Evolutionary conservation across 768 basidiomycete genomes (phyloP).

Genomic region (Calocybe gangraenosa): DNA sequence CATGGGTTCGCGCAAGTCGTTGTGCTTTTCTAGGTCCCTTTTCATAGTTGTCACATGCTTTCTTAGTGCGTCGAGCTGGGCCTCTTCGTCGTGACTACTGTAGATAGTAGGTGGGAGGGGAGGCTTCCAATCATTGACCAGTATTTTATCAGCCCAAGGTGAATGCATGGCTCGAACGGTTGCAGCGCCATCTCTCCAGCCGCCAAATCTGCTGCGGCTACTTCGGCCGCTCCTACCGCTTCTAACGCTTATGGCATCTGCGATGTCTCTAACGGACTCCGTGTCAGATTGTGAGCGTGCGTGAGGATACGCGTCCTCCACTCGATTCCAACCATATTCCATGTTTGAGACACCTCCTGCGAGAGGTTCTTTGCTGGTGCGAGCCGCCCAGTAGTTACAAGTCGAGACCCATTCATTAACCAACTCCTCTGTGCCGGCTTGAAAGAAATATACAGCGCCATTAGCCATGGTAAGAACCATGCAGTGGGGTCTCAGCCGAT

Average conservation of each 20-base stretch:
- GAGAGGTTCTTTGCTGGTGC: slow-evolving; percentile 92
- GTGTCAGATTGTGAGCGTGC: slow-evolving; percentile 56
- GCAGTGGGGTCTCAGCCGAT: slow-evolving; percentile 85
- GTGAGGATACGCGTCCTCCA: slow-evolving; percentile 49
- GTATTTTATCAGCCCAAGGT: slow-evolving; percentile 72
- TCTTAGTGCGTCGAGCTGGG: slow-evolving; percentile 84
- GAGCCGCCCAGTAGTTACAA: slow-evolving; percentile 99
- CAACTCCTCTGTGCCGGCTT: slow-evolving; percentile 98
- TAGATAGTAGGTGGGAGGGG: slow-evolving; percentile 81
- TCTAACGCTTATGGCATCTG: slow-evolving; percentile 68
- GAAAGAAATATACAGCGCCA: slow-evolving; percentile 96
- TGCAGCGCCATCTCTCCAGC: slow-evolving; percentile 61
- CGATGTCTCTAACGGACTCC: slow-evolving; percentile 44
- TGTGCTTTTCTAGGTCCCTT: slow-evolving; percentile 78
- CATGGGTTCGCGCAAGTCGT: slow-evolving; percentile 83
- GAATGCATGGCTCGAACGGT: slow-evolving; percentile 64
- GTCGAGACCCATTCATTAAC: slow-evolving; percentile 98
- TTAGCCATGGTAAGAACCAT: slow-evolving; percentile 89
- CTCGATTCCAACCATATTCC: slow-evolving; percentile 97
- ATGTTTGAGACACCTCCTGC: slow-evolving; percentile 97
- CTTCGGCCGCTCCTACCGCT: slow-evolving; percentile 76
- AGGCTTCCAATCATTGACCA: slow-evolving; percentile 92
- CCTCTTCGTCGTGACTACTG: slow-evolving; percentile 88
- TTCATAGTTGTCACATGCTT: slow-evolving; percentile 76
- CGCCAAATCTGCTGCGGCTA: slow-evolving; percentile 65